Conservation (phyloP, 805 yeast genomes). For the Yarrowia osloensis region DNA sequence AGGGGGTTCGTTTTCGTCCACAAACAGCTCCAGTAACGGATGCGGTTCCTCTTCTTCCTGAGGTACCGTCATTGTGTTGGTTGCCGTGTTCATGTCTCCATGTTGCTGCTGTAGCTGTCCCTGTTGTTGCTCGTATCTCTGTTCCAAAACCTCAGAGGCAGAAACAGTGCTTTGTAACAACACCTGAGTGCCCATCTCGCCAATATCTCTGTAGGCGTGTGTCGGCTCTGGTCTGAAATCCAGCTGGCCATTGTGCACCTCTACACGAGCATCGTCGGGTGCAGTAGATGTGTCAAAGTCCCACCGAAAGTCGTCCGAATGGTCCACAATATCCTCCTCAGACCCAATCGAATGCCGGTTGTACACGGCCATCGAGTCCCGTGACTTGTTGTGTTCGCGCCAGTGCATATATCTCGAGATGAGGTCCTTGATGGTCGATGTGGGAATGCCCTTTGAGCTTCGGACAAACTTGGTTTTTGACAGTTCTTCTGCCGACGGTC, state of each 20-base stretch:
- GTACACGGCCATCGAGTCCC: slow-evolving; percentile 45
- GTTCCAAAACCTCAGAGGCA: slow-evolving; percentile 1
- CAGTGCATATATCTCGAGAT: slow-evolving; percentile 52
- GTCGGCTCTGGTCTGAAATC: slow-evolving; percentile 20
- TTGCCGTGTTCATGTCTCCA: slow-evolving; percentile 1
- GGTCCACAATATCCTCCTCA: slow-evolving; percentile 16
- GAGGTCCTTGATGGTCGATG: slow-evolving; percentile 66
- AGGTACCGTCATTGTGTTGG: slow-evolving; percentile 17
- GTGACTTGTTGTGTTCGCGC: slow-evolving; percentile 61
- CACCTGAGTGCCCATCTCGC: background rate
- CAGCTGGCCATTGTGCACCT: slow-evolving; percentile 18
- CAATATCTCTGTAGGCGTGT: slow-evolving; percentile 14
- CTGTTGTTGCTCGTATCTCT: background rate
- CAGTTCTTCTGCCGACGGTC: slow-evolving; percentile 85
- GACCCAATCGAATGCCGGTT: slow-evolving; percentile 36
- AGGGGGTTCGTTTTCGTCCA: slow-evolving; percentile 48
- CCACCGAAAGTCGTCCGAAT: slow-evolving; percentile 52
- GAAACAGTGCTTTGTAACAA: slow-evolving; percentile 16
- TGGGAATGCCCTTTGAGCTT: slow-evolving; percentile 60
- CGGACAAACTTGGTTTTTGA: slow-evolving; percentile 72
- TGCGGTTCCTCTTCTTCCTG: slow-evolving; percentile 60
- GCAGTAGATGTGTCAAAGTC: slow-evolving; percentile 68
- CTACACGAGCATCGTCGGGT: slow-evolving; percentile 8
- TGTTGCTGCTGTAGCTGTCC: background rate
- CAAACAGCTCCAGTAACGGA: slow-evolving; percentile 70